Conservation (phyloP, 139 green algal genomes). For the Coelastrella sp. region DNA sequence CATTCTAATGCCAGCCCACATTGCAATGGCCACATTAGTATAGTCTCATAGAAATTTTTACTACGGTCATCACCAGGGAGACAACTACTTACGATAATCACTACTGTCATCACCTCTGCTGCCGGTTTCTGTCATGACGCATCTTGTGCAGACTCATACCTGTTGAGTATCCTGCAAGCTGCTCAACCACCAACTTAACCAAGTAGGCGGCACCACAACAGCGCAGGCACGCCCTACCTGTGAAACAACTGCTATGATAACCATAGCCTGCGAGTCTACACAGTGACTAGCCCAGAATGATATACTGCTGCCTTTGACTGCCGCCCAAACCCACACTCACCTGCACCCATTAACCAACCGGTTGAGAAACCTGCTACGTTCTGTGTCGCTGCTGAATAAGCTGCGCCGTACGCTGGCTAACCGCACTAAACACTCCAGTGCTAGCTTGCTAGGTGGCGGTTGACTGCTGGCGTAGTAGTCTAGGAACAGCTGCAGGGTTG, state of each 20-base stretch:
- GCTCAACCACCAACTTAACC: too few relatives aligned
- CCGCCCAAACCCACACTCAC: not conserved
- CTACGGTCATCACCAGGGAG: too few relatives aligned
- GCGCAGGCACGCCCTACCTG: too few relatives aligned
- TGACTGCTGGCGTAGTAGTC: conserved; percentile 86
- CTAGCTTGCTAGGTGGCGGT: conserved; percentile 75
- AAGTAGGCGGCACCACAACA: too few relatives aligned
- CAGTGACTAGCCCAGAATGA: not conserved
- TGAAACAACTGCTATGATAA: too few relatives aligned
- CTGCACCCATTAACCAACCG: conserved; percentile 73
- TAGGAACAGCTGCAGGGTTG: conserved; percentile 92
- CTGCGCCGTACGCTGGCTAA: conserved; percentile 92
- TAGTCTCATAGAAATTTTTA: not conserved
- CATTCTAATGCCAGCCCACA: not conserved
- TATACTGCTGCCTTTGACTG: not conserved
- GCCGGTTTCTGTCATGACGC: too few relatives aligned
- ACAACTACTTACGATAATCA: too few relatives aligned
- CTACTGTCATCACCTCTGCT: too few relatives aligned
- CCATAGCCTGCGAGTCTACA: too few relatives aligned
- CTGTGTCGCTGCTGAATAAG: conserved; percentile 90
- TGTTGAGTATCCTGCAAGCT: too few relatives aligned
- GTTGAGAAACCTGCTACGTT: conserved; percentile 89
- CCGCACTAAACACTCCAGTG: conserved; percentile 70
- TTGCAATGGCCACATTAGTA: not conserved
- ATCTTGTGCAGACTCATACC: too few relatives aligned